Base-by-base conservation (phyloP, 1,284 basidiomycete genomes). In the Porphyrellus sp. region DNA sequence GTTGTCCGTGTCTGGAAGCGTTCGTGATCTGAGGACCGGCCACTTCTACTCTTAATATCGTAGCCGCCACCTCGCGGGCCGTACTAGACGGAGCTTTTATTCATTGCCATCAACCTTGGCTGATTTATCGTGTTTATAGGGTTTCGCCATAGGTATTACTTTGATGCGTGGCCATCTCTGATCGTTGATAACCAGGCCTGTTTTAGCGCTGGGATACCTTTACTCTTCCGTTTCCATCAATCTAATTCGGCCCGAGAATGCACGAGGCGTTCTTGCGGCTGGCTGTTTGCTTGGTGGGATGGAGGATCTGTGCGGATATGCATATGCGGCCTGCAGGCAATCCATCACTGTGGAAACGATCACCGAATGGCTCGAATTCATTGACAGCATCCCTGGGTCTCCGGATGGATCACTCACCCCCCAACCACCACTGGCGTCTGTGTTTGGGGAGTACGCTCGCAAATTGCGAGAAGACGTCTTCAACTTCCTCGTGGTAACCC, bases 281-380 rank as follows among this genome's bases (percentile, higher is more conserved):
- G 86, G 85, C 7, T 89, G 85, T 69, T 76, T 92, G 34, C 80
- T 93, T 41, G 89, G 89, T 49, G 89, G 87, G 39, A 89, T 93
- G 86, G 82, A 90, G 40, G 89, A 93, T 41, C 75, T 93, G 27
- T 86, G 83, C 67, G 77, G 78, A 59, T 85, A 85, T 63, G 82
- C 91, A n/a, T 93, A 92, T 69, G 80, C 83, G 49, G 74, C 83
- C 49, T 90, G 86, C 74, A 78, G 81, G 59, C 82, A 81, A 56
- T 87, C 87, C 43, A 84, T 94, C 71, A 79, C 76, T 38, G 75
- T 85, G 57, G 83, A 86, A 53, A 89, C 81, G 44, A 84, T 93
- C 62, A 70, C 77, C 44, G 78, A 80, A 46, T 92, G 89, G 85
- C 76, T 93, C 42, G 77, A 84, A 55, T 93, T 93, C 72, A 72